Evolutionary conservation across 495 filamentous ascomycete species (phyloP).

Genomic region (Neurospora sp.): DNA sequence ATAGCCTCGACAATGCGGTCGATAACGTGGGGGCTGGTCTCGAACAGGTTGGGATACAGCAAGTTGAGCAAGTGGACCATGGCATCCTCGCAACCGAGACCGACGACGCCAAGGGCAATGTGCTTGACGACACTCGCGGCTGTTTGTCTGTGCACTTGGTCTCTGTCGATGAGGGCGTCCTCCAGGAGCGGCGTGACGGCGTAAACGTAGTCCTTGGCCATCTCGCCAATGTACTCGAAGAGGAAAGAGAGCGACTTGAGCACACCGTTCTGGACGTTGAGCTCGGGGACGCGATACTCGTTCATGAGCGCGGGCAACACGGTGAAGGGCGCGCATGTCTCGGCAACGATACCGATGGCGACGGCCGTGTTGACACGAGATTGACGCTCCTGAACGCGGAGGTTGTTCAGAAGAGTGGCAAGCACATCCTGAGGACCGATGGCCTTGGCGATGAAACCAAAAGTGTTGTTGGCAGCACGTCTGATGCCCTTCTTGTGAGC

Average conservation of each 20-base stretch:
- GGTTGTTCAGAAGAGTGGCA: slow-evolving; percentile 89
- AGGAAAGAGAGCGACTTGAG: slow-evolving; percentile 95
- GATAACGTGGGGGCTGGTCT: slow-evolving; percentile 97
- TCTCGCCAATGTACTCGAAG: slow-evolving; percentile 98
- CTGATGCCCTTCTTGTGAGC: slow-evolving; percentile 99
- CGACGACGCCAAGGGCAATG: slow-evolving; percentile 89
- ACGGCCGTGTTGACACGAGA: slow-evolving; percentile 97
- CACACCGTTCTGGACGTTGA: slow-evolving; percentile 98
- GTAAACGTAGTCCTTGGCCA: slow-evolving; percentile 99
- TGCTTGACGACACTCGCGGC: slow-evolving; percentile 96
- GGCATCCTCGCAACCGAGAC: slow-evolving; percentile 95
- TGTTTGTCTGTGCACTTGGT: slow-evolving; percentile 97
- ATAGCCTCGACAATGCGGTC: slow-evolving; percentile 96
- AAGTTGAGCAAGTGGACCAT: slow-evolving; percentile 97
- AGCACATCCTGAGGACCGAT: slow-evolving; percentile 98
- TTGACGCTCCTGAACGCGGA: slow-evolving; percentile 95
- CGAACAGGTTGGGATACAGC: slow-evolving; percentile 93
- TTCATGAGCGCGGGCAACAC: slow-evolving; percentile 99
- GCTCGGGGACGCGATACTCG: slow-evolving; percentile 95
- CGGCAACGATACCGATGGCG: slow-evolving; percentile 98
- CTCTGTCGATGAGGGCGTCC: slow-evolving; percentile 93
- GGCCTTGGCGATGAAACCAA: slow-evolving; percentile 98
- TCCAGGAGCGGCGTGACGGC: slow-evolving; percentile 95
- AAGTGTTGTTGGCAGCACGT: slow-evolving; percentile 98
- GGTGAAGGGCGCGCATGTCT: slow-evolving; percentile 98